phyloP scores from a whole-genome alignment of 2,329 filamentous ascomycete species.

The Aspergillus oerlinghausenensis region DNA sequence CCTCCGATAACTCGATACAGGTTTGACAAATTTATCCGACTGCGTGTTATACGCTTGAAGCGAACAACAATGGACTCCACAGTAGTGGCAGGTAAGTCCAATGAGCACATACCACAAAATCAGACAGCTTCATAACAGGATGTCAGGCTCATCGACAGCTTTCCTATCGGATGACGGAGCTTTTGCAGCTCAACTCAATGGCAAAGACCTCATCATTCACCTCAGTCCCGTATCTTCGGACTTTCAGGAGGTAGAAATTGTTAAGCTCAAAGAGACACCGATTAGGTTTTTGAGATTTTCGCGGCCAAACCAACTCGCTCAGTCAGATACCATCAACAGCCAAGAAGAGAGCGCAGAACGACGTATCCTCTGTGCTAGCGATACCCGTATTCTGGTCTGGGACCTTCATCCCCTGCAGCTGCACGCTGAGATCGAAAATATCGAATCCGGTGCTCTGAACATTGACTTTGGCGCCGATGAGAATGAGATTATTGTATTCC shows the following conservation, averaged over 20 bases:
- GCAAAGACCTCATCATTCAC: constrained; percentile 32
- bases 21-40: background rate
- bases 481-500: constrained; percentile 36
- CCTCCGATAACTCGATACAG: background rate
- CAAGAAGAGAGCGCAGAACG: constrained; percentile 15
- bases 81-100: constrained; percentile 20
- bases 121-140: background rate
- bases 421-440: constrained; percentile 37
- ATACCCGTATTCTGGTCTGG: constrained; percentile 33
- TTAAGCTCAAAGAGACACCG: constrained; percentile 28
- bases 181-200: constrained; percentile 25
- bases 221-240: constrained; percentile 25
- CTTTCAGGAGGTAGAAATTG: constrained; percentile 27
- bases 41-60: background rate
- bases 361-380: constrained; percentile 32
- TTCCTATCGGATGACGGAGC: constrained; percentile 28
- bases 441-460: constrained; percentile 33
- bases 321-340: background rate
- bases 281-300: constrained; percentile 31
- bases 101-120: background rate
- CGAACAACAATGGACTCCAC: constrained; percentile 26
- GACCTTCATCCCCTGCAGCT: constrained; percentile 33
- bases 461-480: constrained; percentile 36
- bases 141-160: constrained; percentile 11
- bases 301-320: constrained; percentile 3